Base-by-base conservation (phyloP, 208 protist species). In the Trypanosoma grayi region DNA sequence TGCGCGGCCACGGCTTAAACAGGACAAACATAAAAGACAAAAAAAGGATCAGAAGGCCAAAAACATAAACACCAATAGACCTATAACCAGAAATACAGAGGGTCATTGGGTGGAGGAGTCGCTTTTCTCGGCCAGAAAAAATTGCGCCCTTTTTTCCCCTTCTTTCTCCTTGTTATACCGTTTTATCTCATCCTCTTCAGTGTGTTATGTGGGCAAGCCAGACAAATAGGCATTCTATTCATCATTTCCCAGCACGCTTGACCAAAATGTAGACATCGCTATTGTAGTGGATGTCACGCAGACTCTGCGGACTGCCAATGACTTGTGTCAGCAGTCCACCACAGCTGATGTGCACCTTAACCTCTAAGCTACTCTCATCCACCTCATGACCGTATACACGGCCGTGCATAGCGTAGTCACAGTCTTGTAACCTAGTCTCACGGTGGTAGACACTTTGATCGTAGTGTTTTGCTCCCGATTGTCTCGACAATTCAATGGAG, bases 321-420 rank as follows among this genome's bases (percentile, higher is more conserved):
- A 99, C 81, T 45, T 91, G 80, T 65, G 97, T 98, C 31, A 99
- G 83, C 27, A 99, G 77, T 27, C 98, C 98, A 50, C 98, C 98
- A 62, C 98, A 99, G 50, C 92, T 98, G 66, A 98, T 97, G 68
- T 97, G 96, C 31, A 98, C 88, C 37, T 85, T 85, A 27, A 95
- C 83, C 45, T 94, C 80, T 20, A 87, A 60, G 27, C 79, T 91
- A 25, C 78, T 83, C 46, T 96, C 81, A 51, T 97, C 85, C 44
- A 97, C 85, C 41, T 97, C 79, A 66, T 89, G 92, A 53, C 90
- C 93, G 75, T 98, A 99, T 41, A 99, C 92, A 45, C 86, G 91
- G 20, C 98, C 97, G 71, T 98, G 95, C 97, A 98, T 98, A 43
- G 98, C 98, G 72, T 99, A 99, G 62, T 99, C 97, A 67, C 97